A percentile compares a stretch with the other conserved stretches of the same genome.
These are phyloP conservation scores for Nicotiana sylvestris DNA, from an alignment of 257 asterid species.

Conservation along the genomic window DNA sequence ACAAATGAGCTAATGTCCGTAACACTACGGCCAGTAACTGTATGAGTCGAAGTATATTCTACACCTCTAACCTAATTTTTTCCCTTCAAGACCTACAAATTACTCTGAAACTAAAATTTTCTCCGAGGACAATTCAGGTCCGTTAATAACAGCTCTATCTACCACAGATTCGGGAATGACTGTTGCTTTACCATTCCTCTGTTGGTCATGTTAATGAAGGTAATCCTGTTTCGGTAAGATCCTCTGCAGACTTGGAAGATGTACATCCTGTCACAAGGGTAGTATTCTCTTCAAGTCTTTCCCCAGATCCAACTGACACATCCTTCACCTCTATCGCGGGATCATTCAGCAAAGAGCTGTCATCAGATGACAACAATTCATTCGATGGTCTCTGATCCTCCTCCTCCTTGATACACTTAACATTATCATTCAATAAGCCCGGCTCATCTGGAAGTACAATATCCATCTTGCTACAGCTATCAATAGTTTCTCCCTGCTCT, in stretches of 20 bases:
- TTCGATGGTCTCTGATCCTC: not conserved
- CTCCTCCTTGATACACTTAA: conserved; percentile 3
- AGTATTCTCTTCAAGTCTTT: not conserved
- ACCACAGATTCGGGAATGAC: conserved; percentile 25
- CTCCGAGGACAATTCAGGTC: conserved; percentile 25
- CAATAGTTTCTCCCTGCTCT: not conserved
- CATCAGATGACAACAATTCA: not conserved
- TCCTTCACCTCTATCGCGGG: not conserved
- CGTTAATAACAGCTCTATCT: conserved; percentile 30
- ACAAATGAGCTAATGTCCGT: not conserved
- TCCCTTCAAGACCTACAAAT: not conserved
- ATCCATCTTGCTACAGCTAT: conserved; percentile 10
- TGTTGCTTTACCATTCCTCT: conserved; percentile 13
- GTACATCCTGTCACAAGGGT: not conserved
- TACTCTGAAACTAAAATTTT: not conserved
- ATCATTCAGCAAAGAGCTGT: conserved; percentile 8
- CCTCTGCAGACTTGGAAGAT: not conserved
- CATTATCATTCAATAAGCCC: not conserved
- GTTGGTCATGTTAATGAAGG: conserved; percentile 6
- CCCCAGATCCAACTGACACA: not conserved
- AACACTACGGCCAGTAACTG: not conserved
- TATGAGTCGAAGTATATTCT: not conserved
- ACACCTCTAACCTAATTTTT: not conserved
- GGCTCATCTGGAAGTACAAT: conserved; percentile 12
- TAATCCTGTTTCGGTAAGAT: conserved; percentile 8